phyloP scores from a whole-genome alignment of 2,329 filamentous ascomycete genomes.

The Bertia moriformis region DNA sequence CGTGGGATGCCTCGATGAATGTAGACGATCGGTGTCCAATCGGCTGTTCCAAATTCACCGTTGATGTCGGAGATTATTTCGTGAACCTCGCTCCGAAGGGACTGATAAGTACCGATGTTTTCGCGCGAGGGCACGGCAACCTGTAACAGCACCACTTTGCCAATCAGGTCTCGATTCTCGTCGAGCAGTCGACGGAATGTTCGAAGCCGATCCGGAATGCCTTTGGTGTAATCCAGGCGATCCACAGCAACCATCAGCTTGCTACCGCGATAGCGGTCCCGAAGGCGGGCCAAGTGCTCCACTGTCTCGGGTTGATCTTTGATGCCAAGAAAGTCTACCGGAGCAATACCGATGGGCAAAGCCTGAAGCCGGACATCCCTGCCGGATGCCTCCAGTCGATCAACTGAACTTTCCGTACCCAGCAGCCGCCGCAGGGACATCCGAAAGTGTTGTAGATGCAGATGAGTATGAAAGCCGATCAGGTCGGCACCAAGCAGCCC shows the following conservation, averaged over 20 bases:
- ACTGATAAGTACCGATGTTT: background rate
- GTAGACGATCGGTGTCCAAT: background rate
- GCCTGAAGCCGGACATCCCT: slow-evolving; percentile 76
- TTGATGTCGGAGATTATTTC: background rate
- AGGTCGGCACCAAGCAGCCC: background rate
- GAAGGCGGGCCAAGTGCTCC: slow-evolving; percentile 70
- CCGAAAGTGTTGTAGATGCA: slow-evolving; percentile 91
- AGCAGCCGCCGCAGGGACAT: slow-evolving; percentile 88
- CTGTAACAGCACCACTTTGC: background rate
- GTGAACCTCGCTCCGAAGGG: background rate
- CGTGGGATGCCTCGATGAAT: background rate
- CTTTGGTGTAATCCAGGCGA: background rate
- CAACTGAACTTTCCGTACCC: slow-evolving; percentile 62
- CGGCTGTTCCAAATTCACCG: slow-evolving; percentile 30
- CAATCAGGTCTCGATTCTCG: background rate
- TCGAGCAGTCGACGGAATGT: background rate
- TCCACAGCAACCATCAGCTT: slow-evolving; percentile 50
- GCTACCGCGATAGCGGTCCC: slow-evolving; percentile 84
- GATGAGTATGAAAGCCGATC: slow-evolving; percentile 27
- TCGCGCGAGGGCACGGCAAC: background rate
- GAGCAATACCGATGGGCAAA: slow-evolving; percentile 95
- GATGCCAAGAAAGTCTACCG: slow-evolving; percentile 85
- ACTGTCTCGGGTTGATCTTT: slow-evolving; percentile 74
- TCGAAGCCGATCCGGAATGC: background rate
- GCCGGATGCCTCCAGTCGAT: slow-evolving; percentile 88